Percentiles rank a stretch among this genome's conserved stretches.
These are phyloP conservation scores for Lasiosphaeriaceae sp. DNA, from an alignment of 495 filamentous ascomycete species.

Conservation along the genomic window DNA sequence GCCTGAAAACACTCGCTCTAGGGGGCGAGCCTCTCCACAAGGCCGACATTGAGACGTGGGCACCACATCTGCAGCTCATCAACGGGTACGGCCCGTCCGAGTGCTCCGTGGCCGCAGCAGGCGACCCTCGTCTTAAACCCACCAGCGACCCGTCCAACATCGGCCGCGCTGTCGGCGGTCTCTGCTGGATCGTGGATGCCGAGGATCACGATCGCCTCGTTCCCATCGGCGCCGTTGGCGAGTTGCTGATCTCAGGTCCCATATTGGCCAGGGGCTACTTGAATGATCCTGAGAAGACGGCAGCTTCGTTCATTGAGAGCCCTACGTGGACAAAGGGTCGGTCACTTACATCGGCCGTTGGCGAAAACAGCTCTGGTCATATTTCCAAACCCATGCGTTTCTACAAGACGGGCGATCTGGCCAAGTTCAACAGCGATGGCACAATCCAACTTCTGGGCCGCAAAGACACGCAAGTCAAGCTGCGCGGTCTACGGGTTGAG, in stretches of 20 bases:
- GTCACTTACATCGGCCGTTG: too few species aligned
- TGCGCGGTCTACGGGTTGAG: constrained; percentile 38
- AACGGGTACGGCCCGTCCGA: constrained; percentile 34
- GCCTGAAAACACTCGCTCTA: constrained; percentile 37
- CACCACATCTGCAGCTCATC: constrained; percentile 22
- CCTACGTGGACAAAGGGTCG: neutral
- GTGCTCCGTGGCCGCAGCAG: constrained; percentile 20
- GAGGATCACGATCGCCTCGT: too few species aligned
- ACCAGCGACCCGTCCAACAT: constrained; percentile 18
- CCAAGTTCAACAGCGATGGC: too few species aligned
- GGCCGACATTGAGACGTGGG: constrained; percentile 14
- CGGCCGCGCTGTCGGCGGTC: constrained; percentile 14
- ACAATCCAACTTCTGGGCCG: too few species aligned
- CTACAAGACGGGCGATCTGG: too few species aligned
- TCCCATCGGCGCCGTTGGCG: too few species aligned
- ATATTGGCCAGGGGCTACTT: constrained; percentile 57
- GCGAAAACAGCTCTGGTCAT: too few species aligned
- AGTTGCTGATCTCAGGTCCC: constrained; percentile 65
- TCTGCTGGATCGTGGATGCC: constrained; percentile 53
- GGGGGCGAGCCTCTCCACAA: constrained; percentile 34
- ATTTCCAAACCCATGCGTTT: too few species aligned
- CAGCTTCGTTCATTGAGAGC: constrained; percentile 43
- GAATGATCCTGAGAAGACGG: constrained; percentile 61
- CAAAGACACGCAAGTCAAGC: constrained; percentile 36
- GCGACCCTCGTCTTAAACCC: constrained; percentile 14